Base-by-base conservation (phyloP, 768 basidiomycete species). In the Cystofilobasidium bisporidii region DNA sequence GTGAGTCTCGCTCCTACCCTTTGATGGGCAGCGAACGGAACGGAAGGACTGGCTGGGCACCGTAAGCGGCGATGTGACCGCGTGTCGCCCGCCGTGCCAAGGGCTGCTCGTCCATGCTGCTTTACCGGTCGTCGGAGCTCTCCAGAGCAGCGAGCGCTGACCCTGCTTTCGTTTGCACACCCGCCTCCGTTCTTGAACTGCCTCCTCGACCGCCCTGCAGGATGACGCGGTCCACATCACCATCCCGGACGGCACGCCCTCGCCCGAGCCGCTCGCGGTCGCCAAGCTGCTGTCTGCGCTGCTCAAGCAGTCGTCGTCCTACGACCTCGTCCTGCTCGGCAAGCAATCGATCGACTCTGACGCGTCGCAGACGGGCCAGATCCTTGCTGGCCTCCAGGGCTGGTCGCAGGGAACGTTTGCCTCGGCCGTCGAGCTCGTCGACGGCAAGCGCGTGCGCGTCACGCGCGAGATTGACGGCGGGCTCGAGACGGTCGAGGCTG, bases 291-390 rank as follows among this genome's bases (percentile, higher is more conserved):
- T 99, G 69, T 83, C 82, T 47, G 87, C 86, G 3, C 72, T 92
- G 72, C 86, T 97, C 63, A 81, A 84, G 73, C 75, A 80, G 80
- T 63, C 79, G 80, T 20, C 81, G 79, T 43, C 82, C 89, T 12
- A 63, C 58, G 94, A 98, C 73, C 72, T 98, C 65, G 88, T 99
- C 45, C 92, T 99, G 64, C 81, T 97, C 79, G 96, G 96, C 3
- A 99, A 99, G 79, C 96, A 99, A 77, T 87, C 94, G 18, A 99
- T 99, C 72, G 96, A 99, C 79, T 93, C 94, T 73, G 96, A 99
- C 76, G 82, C 89, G 9, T 89, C 90, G 6, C 87, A 92, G 79
- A 97, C 94, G 17, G 94, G 94, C 0, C 93, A 96, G 77, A 97
- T 98, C 90, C 82, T 98, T 32, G 93, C 93, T 22, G 94, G 91